Evolutionary conservation across 805 yeast species (phyloP).

Genomic region (Hanseniaspora osmophila): DNA sequence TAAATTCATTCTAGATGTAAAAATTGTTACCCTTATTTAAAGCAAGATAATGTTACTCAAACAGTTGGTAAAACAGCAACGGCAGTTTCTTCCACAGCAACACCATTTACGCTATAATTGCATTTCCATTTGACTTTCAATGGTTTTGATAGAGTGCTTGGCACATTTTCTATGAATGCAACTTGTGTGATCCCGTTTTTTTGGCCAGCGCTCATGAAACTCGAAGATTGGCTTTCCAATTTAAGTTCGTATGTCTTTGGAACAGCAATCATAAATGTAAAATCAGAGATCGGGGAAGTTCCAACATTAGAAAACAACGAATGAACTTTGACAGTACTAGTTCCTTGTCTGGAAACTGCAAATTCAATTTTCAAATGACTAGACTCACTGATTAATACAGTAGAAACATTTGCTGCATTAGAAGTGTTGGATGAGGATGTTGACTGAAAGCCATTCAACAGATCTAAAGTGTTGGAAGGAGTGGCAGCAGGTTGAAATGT

Average conservation of each 20-base stretch:
- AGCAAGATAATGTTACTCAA: slow-evolving; percentile 4
- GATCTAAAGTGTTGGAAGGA: slow-evolving; percentile 5
- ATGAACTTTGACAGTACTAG: slow-evolving; percentile 28
- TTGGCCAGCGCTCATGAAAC: slow-evolving; percentile 33
- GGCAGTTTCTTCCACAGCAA: slow-evolving; percentile 41
- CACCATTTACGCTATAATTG: slow-evolving; percentile 37
- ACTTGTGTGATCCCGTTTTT: slow-evolving; percentile 40
- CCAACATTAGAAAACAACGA: slow-evolving; percentile 39
- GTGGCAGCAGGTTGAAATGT: slow-evolving; percentile 8
- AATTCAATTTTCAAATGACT: slow-evolving; percentile 35
- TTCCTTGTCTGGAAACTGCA: slow-evolving; percentile 24
- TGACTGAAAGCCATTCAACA: slow-evolving; percentile 11
- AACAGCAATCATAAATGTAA: slow-evolving; percentile 55
- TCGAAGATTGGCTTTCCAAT: slow-evolving; percentile 49
- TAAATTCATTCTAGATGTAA: too few relatives aligned
- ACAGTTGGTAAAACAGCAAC: slow-evolving; percentile 28
- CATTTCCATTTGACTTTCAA: slow-evolving; percentile 69
- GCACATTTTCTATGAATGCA: slow-evolving; percentile 22
- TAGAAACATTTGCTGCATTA: slow-evolving; percentile 9
- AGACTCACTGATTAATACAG: slow-evolving; percentile 29
- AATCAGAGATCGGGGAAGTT: slow-evolving; percentile 29
- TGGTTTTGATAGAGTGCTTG: slow-evolving; percentile 22
- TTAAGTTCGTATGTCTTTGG: slow-evolving; percentile 47
- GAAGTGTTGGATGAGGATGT: slow-evolving; percentile 8
- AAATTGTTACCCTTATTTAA: too few relatives aligned